phyloP scores from a whole-genome alignment of 441 rosid genomes.

The Corymbia calophylla region DNA sequence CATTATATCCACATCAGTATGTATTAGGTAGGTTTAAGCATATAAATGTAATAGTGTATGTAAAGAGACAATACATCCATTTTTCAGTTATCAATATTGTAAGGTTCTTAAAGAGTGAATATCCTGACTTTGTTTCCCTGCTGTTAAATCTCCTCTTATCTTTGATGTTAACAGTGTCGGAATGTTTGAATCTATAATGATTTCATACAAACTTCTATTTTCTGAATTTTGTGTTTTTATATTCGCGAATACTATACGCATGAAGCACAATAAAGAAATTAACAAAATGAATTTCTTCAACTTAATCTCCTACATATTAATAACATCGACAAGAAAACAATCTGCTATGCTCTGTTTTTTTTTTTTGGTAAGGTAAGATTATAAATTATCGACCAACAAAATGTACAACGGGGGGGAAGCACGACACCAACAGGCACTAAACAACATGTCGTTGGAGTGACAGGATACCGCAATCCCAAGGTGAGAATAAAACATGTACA shows the following conservation, averaged over 20 bases:
- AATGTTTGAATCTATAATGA: not conserved
- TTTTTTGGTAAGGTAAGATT: no score
- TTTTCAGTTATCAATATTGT: not conserved
- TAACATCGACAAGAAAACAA: not conserved
- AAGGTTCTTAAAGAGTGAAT: not conserved
- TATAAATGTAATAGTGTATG: not conserved
- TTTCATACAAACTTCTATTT: not conserved
- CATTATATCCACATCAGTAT: not conserved
- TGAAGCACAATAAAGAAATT: not conserved
- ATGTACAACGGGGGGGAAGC: no score
- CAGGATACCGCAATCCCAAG: no score
- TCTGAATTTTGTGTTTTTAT: not conserved
- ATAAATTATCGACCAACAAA: no score
- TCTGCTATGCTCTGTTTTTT: no score
- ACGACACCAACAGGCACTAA: no score
- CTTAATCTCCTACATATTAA: not conserved
- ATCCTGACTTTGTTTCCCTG: not conserved
- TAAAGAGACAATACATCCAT: no score
- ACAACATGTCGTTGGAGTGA: no score
- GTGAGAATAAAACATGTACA: no score
- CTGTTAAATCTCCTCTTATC: not conserved
- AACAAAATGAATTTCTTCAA: not conserved
- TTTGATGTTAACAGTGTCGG: not conserved
- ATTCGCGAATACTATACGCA: not conserved
- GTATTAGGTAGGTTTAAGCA: not conserved